Evolutionary conservation across 208 protist genomes (phyloP), one percentile per base, ranked within the genome.

Genomic region (Spongospora subterranea): DNA sequence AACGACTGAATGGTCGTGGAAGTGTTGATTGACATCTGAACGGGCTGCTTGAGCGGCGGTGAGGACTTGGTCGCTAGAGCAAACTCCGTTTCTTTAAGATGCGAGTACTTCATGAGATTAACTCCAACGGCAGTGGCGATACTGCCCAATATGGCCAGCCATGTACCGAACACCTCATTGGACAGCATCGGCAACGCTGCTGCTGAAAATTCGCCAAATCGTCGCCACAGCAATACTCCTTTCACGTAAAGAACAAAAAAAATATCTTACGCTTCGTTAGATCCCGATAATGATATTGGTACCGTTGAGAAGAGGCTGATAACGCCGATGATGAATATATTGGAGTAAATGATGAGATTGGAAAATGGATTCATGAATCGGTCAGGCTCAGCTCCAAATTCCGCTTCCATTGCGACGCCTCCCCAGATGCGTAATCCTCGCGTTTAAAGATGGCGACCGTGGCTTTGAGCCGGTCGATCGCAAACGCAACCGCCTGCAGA

Each of bases 401-500:
- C 50, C 24, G 50, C 17, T 82, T 82, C 13, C 17, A 43, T 82
- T 82, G 6, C 71, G 71, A 35, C 17, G 71, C 35, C n/a, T 35
- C n/a, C 71, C 71, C 91, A 46, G 92, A 93, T 29, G 77, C 92
- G 89, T 96, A 96, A 39, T 93, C 88, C 88, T 96, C 95, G 89
- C 95, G 95, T 94, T 96, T 96, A 93, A 94, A 96, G 40, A 96
- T 94, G 90, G 95, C 94, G 39, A 95, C 95, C 20, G 39, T 71
- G 13, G 92, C 91, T 93, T 96, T 96, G 39, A 96, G 90, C 64
- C 90, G 92, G 90, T 96, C 94, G 50, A 96, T 96, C 20, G 91
- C 91, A 45, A 91, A 95, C 29, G 89, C 77, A 17, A 96, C 94
- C 0, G 95, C 94, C 39, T 89, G 77, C 0, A 96, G 91, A 6